phyloP scores from a whole-genome alignment of 495 filamentous ascomycete species.

The Cairneyella variabilis region DNA sequence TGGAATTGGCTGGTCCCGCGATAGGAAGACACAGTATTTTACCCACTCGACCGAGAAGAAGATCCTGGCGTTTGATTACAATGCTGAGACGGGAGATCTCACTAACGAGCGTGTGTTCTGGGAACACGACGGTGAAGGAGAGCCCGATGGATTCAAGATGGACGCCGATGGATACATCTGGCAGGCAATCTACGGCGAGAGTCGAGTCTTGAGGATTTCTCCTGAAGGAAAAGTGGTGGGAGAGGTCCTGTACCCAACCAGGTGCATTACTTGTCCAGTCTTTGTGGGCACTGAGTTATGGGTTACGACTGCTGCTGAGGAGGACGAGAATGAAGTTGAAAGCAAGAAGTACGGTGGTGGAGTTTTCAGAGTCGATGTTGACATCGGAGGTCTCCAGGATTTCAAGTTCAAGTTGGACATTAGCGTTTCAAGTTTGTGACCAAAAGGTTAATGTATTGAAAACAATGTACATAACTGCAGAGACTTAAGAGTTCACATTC shows the following conservation, averaged over 20 bases:
- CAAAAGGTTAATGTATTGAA: too few relatives aligned
- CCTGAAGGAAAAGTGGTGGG: conserved; percentile 61
- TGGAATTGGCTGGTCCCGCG: conserved; percentile 68
- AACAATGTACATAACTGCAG: too few relatives aligned
- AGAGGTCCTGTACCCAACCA: conserved; percentile 62
- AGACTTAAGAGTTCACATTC: too few relatives aligned
- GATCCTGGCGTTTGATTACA: conserved; percentile 75
- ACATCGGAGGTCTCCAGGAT: conserved; percentile 52
- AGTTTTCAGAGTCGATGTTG: conserved; percentile 67
- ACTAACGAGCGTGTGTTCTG: conserved; percentile 68
- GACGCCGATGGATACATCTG: conserved; percentile 72
- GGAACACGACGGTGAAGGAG: conserved; percentile 53
- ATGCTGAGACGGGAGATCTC: conserved; percentile 55
- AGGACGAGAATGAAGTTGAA: conserved; percentile 53
- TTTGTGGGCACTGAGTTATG: conserved; percentile 74
- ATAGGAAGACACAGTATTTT: conserved; percentile 77
- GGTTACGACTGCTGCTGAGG: conserved; percentile 61
- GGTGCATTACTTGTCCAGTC: conserved; percentile 64
- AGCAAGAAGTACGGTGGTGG: conserved; percentile 61
- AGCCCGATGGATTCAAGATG: conserved; percentile 72
- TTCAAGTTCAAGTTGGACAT: conserved; percentile 50
- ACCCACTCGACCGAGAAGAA: conserved; percentile 70
- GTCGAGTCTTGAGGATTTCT: conserved; percentile 62
- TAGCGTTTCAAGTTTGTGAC: too few relatives aligned
- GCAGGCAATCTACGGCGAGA: conserved; percentile 73